Evolutionary conservation across 139 green algal species (phyloP).

Genomic region (Ulvella scutata): DNA sequence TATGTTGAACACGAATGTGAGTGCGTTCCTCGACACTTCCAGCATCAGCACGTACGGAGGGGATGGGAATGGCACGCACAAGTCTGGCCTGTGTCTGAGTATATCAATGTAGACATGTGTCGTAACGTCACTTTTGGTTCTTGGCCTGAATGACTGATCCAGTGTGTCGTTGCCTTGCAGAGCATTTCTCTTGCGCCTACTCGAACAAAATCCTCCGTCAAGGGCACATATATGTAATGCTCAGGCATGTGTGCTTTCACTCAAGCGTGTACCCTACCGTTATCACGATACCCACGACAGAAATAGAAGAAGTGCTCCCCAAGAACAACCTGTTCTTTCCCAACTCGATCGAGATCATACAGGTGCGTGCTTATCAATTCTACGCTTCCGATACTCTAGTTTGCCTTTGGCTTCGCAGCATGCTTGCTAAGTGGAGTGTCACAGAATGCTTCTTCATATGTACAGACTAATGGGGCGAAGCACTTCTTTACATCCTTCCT

Average conservation of each 20-base stretch:
- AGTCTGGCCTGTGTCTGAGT: too few relatives aligned
- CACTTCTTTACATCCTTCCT: slow-evolving; percentile 2
- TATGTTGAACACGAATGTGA: too few relatives aligned
- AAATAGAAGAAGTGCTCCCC: background rate
- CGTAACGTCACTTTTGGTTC: background rate
- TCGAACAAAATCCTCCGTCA: background rate
- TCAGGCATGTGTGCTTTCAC: background rate
- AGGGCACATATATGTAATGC: slow-evolving; percentile 2
- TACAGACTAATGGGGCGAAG: background rate
- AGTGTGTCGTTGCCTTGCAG: background rate
- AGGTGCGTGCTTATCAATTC: background rate
- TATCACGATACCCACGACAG: background rate
- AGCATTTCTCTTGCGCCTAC: background rate
- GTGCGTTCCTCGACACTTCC: too few relatives aligned
- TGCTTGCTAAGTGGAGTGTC: background rate
- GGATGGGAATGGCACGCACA: background rate
- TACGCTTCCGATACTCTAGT: background rate
- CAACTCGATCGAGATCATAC: background rate
- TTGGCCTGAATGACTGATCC: background rate
- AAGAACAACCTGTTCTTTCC: background rate
- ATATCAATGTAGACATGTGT: background rate
- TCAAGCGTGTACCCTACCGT: background rate
- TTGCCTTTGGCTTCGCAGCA: background rate
- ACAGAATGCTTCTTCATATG: background rate
- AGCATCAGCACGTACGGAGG: background rate